Conservation (phyloP, 129 eudicot genomes). For the Saussurea involucrata region DNA sequence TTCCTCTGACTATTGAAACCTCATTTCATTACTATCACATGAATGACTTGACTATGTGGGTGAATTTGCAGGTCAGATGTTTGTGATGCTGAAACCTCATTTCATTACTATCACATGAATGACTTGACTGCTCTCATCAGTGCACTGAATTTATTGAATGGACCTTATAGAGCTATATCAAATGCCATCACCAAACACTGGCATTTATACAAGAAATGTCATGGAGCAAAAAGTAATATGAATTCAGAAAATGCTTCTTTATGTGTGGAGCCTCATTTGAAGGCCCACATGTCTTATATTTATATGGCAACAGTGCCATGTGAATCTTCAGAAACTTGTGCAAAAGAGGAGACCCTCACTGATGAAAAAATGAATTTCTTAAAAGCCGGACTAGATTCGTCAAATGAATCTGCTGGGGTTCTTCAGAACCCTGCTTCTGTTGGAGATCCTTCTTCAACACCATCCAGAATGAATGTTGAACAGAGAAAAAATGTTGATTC, state of each 20-base stretch:
- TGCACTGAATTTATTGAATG: slow-evolving; percentile 39
- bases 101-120: slow-evolving; percentile 55
- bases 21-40: slow-evolving; percentile 54
- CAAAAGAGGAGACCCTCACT: slow-evolving; percentile 17
- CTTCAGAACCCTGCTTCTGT: neutral
- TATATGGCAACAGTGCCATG: neutral
- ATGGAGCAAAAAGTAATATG: slow-evolving; percentile 41
- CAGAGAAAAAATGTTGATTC: slow-evolving; percentile 18
- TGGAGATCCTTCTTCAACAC: slow-evolving; percentile 14
- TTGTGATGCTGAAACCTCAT: slow-evolving; percentile 39
- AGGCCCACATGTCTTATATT: slow-evolving; percentile 11
- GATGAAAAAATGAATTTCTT: slow-evolving; percentile 11
- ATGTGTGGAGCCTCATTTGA: slow-evolving; percentile 4
- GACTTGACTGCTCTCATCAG: slow-evolving; percentile 53
- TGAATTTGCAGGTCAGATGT: slow-evolving; percentile 63
- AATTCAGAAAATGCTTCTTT: slow-evolving; percentile 25
- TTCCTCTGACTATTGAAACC: slow-evolving; percentile 17
- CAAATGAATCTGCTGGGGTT: slow-evolving; percentile 7
- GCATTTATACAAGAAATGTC: slow-evolving; percentile 31
- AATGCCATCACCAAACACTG: slow-evolving; percentile 53
- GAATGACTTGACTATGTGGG: slow-evolving; percentile 42
- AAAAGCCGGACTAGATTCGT: slow-evolving; percentile 15
- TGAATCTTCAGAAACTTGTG: slow-evolving; percentile 23
- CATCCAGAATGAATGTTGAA: slow-evolving; percentile 20
- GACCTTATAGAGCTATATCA: slow-evolving; percentile 37